These are phyloP conservation scores for Colletotrichum melonis DNA, from an alignment of 2,329 filamentous ascomycete genomes.

Conservation along the genomic window DNA sequence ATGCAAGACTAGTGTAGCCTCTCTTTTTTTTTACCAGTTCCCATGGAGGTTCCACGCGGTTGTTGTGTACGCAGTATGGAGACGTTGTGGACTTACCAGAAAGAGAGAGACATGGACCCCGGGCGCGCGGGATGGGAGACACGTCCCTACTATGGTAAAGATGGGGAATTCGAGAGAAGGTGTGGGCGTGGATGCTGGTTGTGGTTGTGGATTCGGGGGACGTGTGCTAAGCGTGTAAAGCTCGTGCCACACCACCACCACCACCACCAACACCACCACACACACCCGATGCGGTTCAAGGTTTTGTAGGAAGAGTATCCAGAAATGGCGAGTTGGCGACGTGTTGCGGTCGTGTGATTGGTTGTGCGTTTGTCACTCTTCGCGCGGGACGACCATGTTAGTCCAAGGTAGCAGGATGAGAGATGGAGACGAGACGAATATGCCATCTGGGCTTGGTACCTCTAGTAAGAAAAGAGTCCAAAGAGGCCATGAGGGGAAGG, in stretches of 20 bases:
- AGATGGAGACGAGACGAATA: neutral
- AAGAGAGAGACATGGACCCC: neutral
- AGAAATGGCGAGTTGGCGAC: constrained; percentile 16
- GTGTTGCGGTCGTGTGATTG: constrained; percentile 18
- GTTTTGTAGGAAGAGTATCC: constrained; percentile 4
- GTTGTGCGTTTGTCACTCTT: neutral
- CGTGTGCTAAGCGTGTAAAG: neutral
- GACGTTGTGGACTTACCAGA: neutral
- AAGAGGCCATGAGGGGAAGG: neutral
- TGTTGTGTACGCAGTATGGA: neutral
- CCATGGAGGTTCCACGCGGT: neutral
- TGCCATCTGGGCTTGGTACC: no score
- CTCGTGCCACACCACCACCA: neutral
- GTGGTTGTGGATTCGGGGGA: no score
- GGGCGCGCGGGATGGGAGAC: neutral
- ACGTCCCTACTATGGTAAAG: neutral
- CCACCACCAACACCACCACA: neutral
- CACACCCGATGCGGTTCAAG: neutral
- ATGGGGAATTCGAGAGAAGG: neutral
- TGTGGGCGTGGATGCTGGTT: neutral
- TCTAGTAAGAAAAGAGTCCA: neutral
- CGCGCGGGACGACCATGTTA: constrained; percentile 1
- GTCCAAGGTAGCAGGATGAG: neutral
- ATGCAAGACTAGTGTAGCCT: constrained; percentile 27
- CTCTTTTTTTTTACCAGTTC: neutral